Percentiles rank a stretch among this genome's conserved stretches.
Evolutionary conservation across 2,329 filamentous ascomycete genomes (phyloP).

Genomic region (Colletotrichum brevisporum): DNA sequence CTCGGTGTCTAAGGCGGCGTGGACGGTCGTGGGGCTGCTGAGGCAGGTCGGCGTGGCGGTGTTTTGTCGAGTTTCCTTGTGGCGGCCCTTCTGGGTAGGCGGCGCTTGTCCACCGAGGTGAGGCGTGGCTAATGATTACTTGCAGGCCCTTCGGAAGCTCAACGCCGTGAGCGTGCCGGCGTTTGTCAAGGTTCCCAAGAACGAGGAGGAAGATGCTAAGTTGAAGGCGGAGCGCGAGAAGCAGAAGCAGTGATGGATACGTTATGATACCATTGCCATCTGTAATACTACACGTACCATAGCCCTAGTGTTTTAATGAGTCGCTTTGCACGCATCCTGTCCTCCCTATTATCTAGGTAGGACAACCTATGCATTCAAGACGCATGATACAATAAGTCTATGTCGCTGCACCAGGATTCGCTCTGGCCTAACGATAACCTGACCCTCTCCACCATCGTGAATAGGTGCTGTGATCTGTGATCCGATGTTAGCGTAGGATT

Average conservation of each 20-base stretch:
- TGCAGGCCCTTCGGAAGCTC: slow-evolving; percentile 52
- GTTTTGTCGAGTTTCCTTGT: slow-evolving; percentile 43
- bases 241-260: not conserved
- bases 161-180: slow-evolving; percentile 53
- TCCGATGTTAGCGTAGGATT: not conserved
- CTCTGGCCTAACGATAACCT: not conserved
- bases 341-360: no score
- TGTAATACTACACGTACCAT: not conserved
- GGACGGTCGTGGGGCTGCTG: not conserved
- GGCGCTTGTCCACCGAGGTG: not conserved
- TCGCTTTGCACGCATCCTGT: not conserved
- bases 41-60: slow-evolving; percentile 19
- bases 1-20: not conserved
- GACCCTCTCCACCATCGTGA: slow-evolving; percentile 17
- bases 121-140: slow-evolving; percentile 11
- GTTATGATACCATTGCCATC: not conserved
- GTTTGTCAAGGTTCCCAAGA: slow-evolving; percentile 52
- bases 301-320: not conserved
- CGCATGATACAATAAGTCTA: no score
- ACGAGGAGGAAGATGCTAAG: slow-evolving; percentile 52
- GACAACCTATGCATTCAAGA: no score
- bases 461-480: slow-evolving; percentile 31
- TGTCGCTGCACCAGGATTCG: no score
- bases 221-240: slow-evolving; percentile 49
- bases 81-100: slow-evolving; percentile 42